These are phyloP conservation scores for Clonostachys solani DNA, from an alignment of 2,329 filamentous ascomycete genomes.

Conservation along the genomic window DNA sequence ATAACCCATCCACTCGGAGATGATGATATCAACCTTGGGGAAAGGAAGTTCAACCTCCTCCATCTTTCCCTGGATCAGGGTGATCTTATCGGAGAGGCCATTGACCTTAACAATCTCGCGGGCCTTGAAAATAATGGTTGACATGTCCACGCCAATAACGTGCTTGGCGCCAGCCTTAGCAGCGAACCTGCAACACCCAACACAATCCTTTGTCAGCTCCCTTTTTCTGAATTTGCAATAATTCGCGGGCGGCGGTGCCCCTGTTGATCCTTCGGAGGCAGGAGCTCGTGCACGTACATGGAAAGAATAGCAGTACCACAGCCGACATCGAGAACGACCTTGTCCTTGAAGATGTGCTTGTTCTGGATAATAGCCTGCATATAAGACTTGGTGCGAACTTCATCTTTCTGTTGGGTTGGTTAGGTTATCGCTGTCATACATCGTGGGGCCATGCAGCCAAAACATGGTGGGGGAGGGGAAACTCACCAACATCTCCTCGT, in stretches of 20 bases:
- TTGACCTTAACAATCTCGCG: constrained; percentile 91
- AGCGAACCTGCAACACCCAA: constrained; percentile 68
- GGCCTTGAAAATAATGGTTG: constrained; percentile 98
- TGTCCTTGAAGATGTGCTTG: constrained; percentile 82
- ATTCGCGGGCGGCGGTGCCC: neutral
- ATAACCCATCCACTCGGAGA: constrained; percentile 99
- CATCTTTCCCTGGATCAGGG: constrained; percentile 98
- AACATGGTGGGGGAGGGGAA: constrained; percentile 8
- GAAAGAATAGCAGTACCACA: constrained; percentile 97
- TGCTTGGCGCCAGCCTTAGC: constrained; percentile 95
- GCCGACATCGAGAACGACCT: constrained; percentile 90
- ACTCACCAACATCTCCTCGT: constrained; percentile 96
- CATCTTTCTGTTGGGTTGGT: constrained; percentile 72
- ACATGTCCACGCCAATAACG: constrained; percentile 99
- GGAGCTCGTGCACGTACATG: constrained; percentile 62
- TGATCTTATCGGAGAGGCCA: constrained; percentile 93
- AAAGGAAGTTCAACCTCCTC: constrained; percentile 93
- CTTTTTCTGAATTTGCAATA: no score
- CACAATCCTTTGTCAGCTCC: neutral
- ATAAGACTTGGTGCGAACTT: constrained; percentile 94
- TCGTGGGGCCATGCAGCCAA: neutral
- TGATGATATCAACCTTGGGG: constrained; percentile 97
- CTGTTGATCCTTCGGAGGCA: neutral
- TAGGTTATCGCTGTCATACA: neutral
- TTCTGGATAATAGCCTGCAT: constrained; percentile 98